Percentiles rank a stretch among this genome's conserved stretches.
phyloP scores from a whole-genome alignment of 169 alveolate species.

The Plasmodium gallinaceum region DNA sequence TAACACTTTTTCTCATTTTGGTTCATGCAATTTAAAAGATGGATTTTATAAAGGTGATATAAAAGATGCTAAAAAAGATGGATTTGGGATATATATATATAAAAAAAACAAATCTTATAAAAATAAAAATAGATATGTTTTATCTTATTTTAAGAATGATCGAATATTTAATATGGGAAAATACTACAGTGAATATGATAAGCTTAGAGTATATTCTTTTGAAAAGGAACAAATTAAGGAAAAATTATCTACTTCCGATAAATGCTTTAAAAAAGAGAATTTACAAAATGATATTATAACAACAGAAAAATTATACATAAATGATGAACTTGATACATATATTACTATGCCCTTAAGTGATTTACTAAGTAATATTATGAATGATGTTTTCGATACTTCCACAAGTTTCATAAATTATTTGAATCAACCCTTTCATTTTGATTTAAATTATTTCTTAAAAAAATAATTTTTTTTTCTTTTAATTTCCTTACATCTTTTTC shows the following conservation, averaged over 20 bases:
- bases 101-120: constrained; percentile 68
- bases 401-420: constrained; percentile 70
- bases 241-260: constrained; percentile 7
- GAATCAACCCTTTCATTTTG: constrained; percentile 38
- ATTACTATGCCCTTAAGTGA: constrained; percentile 44
- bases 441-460: constrained; percentile 67
- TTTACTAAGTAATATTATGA: constrained; percentile 22
- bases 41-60: constrained; percentile 78
- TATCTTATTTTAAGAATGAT: constrained; percentile 74
- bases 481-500: background rate
- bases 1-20: constrained; percentile 60
- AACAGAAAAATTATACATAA: constrained; percentile 49
- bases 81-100: constrained; percentile 73
- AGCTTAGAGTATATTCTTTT: constrained; percentile 60
- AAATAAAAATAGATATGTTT: constrained; percentile 75
- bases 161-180: constrained; percentile 57
- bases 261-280: constrained; percentile 33
- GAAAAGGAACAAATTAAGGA: constrained; percentile 66
- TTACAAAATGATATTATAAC: constrained; percentile 23
- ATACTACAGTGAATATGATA: constrained; percentile 74
- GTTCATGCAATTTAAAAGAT: constrained; percentile 69
- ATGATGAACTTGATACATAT: constrained; percentile 51
- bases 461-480: constrained; percentile 7
- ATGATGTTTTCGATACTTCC: constrained; percentile 46
- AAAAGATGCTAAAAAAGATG: constrained; percentile 69